phyloP scores from a whole-genome alignment of 1,139 yeast species.

The Sugiyamaella pinicola region DNA sequence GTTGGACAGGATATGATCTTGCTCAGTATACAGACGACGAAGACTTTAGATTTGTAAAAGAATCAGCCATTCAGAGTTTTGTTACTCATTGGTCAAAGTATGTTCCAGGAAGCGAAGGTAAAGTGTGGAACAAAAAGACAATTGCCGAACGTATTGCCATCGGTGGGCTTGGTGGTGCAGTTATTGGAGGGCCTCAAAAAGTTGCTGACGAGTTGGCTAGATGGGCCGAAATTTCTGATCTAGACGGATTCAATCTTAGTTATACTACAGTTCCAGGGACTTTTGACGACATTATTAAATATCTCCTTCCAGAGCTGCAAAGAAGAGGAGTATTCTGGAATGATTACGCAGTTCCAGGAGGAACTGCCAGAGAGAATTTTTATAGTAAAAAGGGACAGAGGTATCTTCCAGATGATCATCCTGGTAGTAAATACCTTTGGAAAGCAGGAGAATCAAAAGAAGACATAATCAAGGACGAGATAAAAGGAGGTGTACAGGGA shows the following conservation, averaged over 20 bases:
- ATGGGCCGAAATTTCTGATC: constrained; percentile 43
- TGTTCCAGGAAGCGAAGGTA: constrained; percentile 18
- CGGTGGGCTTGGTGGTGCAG: constrained; percentile 41
- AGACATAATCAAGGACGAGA: too few species aligned
- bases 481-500: too few species aligned
- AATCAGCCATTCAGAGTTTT: constrained; percentile 38
- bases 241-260: constrained; percentile 46
- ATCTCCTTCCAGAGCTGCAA: constrained; percentile 44
- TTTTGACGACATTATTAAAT: constrained; percentile 43
- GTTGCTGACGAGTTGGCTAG: constrained; percentile 43
- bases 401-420: constrained; percentile 18
- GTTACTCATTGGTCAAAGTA: constrained; percentile 17
- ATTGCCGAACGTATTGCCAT: constrained; percentile 40
- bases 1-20: constrained; percentile 45
- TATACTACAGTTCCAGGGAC: constrained; percentile 43
- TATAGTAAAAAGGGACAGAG: constrained; percentile 11
- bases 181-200: constrained; percentile 40
- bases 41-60: constrained; percentile 38
- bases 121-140: constrained; percentile 36
- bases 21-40: constrained; percentile 40
- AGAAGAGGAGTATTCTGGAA: constrained; percentile 43
- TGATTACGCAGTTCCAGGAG: constrained; percentile 41
- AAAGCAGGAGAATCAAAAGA: constrained; percentile 9
- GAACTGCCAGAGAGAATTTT: constrained; percentile 27
- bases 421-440: constrained; percentile 19